Conservation (phyloP, 805 yeast species). For the Nakazawaea populi region DNA sequence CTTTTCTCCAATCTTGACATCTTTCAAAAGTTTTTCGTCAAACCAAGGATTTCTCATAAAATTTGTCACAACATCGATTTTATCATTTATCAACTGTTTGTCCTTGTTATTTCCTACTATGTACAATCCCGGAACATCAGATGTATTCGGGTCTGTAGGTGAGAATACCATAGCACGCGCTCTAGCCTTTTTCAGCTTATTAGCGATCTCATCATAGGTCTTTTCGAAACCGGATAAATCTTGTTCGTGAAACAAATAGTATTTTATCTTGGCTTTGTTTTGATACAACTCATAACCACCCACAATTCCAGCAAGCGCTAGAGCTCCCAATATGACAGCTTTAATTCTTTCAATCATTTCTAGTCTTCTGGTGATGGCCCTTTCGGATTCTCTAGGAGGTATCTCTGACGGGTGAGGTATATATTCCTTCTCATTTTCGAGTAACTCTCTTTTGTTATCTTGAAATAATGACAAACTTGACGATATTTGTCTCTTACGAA, state of each 20-base stretch:
- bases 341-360: constrained; percentile 39
- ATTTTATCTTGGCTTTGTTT: constrained; percentile 35
- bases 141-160: constrained; percentile 29
- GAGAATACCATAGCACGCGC: constrained; percentile 15
- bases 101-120: constrained; percentile 54
- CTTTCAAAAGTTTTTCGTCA: constrained; percentile 52
- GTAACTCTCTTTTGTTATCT: background rate
- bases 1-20: constrained; percentile 44
- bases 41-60: constrained; percentile 63
- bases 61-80: constrained; percentile 30
- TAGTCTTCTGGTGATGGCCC: constrained; percentile 23
- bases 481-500: background rate
- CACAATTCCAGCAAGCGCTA: constrained; percentile 31
- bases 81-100: constrained; percentile 25
- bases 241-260: constrained; percentile 26
- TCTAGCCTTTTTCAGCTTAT: constrained; percentile 15
- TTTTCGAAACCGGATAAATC: constrained; percentile 31
- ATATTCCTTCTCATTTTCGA: constrained; percentile 2
- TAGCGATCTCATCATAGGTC: constrained; percentile 26
- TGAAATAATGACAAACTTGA: background rate
- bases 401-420: background rate
- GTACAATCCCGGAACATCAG: constrained; percentile 51
- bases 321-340: constrained; percentile 37
- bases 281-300: constrained; percentile 33
- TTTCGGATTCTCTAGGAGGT: constrained; percentile 6